A percentile compares a stretch with the other conserved stretches of the same genome.
phyloP scores from a whole-genome alignment of 768 basidiomycete genomes.

The Dioszegia aurantiaca region DNA sequence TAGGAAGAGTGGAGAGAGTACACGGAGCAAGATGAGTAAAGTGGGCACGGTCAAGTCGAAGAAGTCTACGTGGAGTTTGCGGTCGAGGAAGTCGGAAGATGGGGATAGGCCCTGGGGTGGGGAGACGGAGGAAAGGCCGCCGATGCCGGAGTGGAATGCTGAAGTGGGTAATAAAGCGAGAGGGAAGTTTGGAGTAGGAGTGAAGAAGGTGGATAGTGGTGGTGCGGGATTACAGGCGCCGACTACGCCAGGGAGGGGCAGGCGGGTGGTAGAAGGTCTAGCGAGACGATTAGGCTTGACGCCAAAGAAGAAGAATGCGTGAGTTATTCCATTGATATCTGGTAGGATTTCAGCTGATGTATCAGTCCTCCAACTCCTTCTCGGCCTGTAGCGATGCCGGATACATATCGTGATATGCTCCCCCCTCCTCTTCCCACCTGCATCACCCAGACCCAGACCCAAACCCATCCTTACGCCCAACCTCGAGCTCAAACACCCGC shows the following conservation, averaged over 20 bases:
- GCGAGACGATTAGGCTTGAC: constrained; percentile 37
- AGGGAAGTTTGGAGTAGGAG: constrained; percentile 12
- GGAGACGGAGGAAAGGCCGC: background rate
- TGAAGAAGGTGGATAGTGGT: constrained; percentile 19
- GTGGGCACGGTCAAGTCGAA: constrained; percentile 3
- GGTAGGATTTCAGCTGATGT: background rate
- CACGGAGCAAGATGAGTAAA: constrained; percentile 5
- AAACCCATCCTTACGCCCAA: background rate
- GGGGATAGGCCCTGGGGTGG: constrained; percentile 3
- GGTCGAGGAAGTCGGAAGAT: constrained; percentile 12
- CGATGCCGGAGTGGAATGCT: constrained; percentile 8
- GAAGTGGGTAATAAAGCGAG: constrained; percentile 11
- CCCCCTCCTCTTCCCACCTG: background rate
- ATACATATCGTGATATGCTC: background rate
- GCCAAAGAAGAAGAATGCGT: constrained; percentile 34
- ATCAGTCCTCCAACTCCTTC: constrained; percentile 10
- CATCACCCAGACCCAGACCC: constrained; percentile 2
- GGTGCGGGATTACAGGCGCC: constrained; percentile 20
- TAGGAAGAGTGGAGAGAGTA: constrained; percentile 15
- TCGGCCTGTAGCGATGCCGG: background rate
- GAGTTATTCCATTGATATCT: constrained; percentile 14
- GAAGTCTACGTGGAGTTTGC: constrained; percentile 9
- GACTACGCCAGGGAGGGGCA: constrained; percentile 28
- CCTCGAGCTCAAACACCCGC: constrained; percentile 4
- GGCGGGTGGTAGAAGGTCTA: constrained; percentile 33